Base-by-base conservation (phyloP, 345 rosid species). In the Sapria himalayana region DNA sequence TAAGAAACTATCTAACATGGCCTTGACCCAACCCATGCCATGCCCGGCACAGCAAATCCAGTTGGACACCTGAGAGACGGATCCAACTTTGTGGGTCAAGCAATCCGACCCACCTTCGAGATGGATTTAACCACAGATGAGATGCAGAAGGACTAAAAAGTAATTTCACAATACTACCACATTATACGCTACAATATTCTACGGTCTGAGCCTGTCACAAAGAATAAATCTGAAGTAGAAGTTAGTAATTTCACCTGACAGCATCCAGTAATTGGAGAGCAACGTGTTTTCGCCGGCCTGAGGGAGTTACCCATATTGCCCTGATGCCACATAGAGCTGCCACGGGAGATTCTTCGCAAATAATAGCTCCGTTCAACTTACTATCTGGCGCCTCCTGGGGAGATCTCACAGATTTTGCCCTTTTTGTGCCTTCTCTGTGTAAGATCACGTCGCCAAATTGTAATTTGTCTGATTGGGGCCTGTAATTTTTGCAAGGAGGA, bases 301-400 rank as follows among this genome's bases (percentile, higher is more conserved):
- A 65, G 23, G 93, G 91, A 45, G 82, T 54, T 39, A 82, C 85
- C 98, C 98, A 82, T 29, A 82, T 60, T 3, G 84, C 98, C 65
- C 98, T 65, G 20, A 89, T 48, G 44, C 98, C 94, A 32, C 93
- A 89, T 12, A 64, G 34, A 55, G 72, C 82, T 0, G 61, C 48
- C 49, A 61, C 58, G 22, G 73, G 61, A 61, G 61, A 68, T 37
- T 71, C 64, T 45, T 70, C 74, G 48, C 78, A 78, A 19, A 61
- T 45, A 39, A 64, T 54, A 11, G 73, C 70, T 50, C 76, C 72
- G 39, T 31, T 44, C n/a, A 55, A 54, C 22, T 50, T 41, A 39
- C 45, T 56, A 40, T 56, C 23, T 14, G 32, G 47, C 25, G 9
- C 42, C 46, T 58, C 52, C n/a, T n/a, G n/a, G 19, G 40, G 16